A percentile compares a stretch with the other conserved stretches of the same genome.
phyloP scores from a whole-genome alignment of 306 rosid genomes.

The Glycine tomentella region DNA sequence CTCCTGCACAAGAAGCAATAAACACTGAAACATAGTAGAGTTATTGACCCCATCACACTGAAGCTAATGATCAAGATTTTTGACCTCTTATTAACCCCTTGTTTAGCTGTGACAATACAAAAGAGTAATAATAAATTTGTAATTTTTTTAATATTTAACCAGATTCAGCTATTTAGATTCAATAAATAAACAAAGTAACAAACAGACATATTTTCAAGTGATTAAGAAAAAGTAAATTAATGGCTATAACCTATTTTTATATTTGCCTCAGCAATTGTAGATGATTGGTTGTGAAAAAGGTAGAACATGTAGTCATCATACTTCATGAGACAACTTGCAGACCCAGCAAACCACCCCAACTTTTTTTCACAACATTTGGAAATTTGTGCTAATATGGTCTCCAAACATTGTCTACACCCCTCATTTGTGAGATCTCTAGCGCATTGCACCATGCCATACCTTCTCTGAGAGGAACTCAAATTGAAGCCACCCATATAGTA shows the following conservation, averaged over 20 bases:
- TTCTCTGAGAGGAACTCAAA: not conserved
- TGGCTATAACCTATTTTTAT: no score
- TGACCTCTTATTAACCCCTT: not conserved
- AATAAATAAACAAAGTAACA: not conserved
- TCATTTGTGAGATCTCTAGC: not conserved
- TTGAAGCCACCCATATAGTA: not conserved
- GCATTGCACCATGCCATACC: not conserved
- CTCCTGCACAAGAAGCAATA: not conserved
- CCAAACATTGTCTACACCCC: not conserved
- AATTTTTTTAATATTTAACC: not conserved
- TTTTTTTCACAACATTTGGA: not conserved
- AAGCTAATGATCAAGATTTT: not conserved
- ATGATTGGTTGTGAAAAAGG: not conserved
- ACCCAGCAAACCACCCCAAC: not conserved
- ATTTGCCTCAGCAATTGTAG: not conserved
- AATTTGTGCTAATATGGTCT: not conserved
- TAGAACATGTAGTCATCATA: not conserved
- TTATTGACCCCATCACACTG: slow-evolving; percentile 26
- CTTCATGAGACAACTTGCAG: not conserved
- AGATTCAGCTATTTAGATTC: not conserved
- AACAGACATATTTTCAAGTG: no score
- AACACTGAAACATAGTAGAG: not conserved
- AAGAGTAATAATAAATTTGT: not conserved
- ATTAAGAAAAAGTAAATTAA: no score
- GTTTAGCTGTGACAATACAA: not conserved